These are phyloP conservation scores for Chondrus crispus DNA, from an alignment of 23 red algal genomes.

Conservation along the genomic window DNA sequence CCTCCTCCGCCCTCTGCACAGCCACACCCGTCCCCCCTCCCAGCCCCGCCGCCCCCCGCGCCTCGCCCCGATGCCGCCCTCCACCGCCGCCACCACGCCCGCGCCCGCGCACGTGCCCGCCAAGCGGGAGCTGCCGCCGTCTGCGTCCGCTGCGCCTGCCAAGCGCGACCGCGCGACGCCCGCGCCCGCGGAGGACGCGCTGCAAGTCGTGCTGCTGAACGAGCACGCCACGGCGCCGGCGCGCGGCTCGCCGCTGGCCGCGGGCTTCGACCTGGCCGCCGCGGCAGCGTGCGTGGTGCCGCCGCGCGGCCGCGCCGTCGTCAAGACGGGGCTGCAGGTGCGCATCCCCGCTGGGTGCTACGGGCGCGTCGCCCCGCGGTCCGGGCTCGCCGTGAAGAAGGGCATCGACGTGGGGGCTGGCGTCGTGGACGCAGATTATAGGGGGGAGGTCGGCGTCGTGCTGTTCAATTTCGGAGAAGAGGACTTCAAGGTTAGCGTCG, in stretches of 20 bases:
- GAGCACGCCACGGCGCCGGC: conserved; percentile 41
- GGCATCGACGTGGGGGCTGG: conserved; percentile 84
- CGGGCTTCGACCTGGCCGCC: conserved; percentile 83
- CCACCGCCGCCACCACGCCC: background rate
- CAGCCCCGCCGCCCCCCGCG: background rate
- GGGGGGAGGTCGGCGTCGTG: conserved; percentile 80
- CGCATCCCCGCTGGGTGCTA: conserved; percentile 73
- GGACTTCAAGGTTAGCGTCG: conserved; percentile 55
- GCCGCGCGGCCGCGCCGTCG: conserved; percentile 52
- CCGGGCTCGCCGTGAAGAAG: conserved; percentile 75
- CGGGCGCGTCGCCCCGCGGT: conserved; percentile 81
- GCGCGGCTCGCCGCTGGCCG: conserved; percentile 57
- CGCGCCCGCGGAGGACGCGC: background rate
- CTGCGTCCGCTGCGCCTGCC: background rate
- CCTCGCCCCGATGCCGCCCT: background rate
- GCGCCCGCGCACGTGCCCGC: background rate
- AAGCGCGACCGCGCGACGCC: conserved; percentile 19
- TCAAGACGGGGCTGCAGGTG: conserved; percentile 78
- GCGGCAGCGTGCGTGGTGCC: conserved; percentile 42
- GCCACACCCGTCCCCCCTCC: background rate
- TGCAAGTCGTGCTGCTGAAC: conserved; percentile 61
- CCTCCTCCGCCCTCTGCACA: background rate
- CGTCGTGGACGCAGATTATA: conserved; percentile 90
- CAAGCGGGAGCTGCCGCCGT: conserved; percentile 10
- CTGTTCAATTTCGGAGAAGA: conserved; percentile 88